Base-by-base conservation (phyloP, 2,329 filamentous ascomycete species). In the Fusarium hostae region DNA sequence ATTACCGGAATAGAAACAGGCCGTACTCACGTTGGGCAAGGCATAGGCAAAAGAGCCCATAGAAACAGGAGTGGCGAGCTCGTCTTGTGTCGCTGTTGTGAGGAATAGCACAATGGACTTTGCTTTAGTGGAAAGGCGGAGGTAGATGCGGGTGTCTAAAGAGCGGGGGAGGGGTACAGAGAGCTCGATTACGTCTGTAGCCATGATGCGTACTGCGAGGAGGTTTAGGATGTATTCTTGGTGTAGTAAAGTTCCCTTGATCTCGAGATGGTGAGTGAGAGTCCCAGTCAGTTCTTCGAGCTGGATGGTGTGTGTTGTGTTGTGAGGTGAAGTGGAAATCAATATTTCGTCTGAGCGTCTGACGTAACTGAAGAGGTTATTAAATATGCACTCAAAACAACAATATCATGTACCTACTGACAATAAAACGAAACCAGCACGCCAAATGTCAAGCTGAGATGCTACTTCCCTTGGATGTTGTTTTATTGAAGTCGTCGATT, bases 41-140 rank as follows among this genome's bases (percentile, higher is more conserved):
- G 95, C 93, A 79, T 97, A 98, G 48, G 98, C 93, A 78, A 98
- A 95, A 54, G 94, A 97, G 6, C 96, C 95, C 81, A 98, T 87
- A 54, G 87, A 84, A 43, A 87, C 83, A 11, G 85, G 79, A 12
- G 81, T 78, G 16, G 83, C 83, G n/a, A 81, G 79, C 44, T 89
- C 86, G 57, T 88, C 88, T 60, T 84, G 83, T 30, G 85, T 79
- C 6, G 86, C 84, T 1, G 90, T 91, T 2, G 89, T 89, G 48
- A 92, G 81, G 76, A 89, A 89, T n/a, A 92, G 79, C 59, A 89
- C 79, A 60, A 91, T 81, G 34, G 86, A 87, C 74, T 88, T 90
- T 41, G 86, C 81, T 66, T 87, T 87, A 60, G 87, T 84, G 20
- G 87, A 89, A 52, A 92, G 79, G 45, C 88, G 88, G 39, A 91